Base-by-base conservation (phyloP, 768 basidiomycete species). In the Mycena vitilis region DNA sequence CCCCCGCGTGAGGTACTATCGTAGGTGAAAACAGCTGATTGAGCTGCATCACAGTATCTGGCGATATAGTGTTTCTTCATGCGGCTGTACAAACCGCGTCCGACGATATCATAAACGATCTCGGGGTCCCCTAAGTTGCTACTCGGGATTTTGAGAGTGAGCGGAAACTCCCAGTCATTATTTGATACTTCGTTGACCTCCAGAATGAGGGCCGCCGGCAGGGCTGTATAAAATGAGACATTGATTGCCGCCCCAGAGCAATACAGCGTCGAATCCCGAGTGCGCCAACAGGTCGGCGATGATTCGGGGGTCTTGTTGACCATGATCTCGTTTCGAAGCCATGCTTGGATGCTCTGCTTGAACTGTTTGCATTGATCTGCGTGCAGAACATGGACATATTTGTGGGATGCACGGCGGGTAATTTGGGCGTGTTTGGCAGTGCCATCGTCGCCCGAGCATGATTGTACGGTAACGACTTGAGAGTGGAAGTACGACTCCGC, bases 101-200 rank as follows among this genome's bases (percentile, higher is more conserved):
- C 77, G 10, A 75, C 58, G 0, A 78, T 61, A 55, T 77, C 71
- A 63, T 78, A 78, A 5, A 73, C 61, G 2, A 76, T 44, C 7
- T 60, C 71, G n/a, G 52, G 15, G 20, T 67, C 58, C 37, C 63
- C 59, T 10, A 22, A 15, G 47, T 66, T 40, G 18, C 59, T 59
- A 47, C 63, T 34, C 2, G 60, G 54, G 9, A 64, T 36, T 20
- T 55, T 18, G 18, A 78, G 54, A 0, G 57, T 71, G 2, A 48
- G 22, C 7, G 75, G 77, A 49, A 77, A 76, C 38, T 76, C 60
- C 75, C 77, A 76, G 12, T 37, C 25, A 37, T 68, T 63, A 22
- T 63, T 52, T 16, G 48, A 65, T 42, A 73, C 64, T n/a, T 77
- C 53, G 16, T 55, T 37, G 15, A 55, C 36, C 20, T 55, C 53